Base-by-base conservation (phyloP, 78 protist genomes). In the Polysphondylium violaceum region DNA sequence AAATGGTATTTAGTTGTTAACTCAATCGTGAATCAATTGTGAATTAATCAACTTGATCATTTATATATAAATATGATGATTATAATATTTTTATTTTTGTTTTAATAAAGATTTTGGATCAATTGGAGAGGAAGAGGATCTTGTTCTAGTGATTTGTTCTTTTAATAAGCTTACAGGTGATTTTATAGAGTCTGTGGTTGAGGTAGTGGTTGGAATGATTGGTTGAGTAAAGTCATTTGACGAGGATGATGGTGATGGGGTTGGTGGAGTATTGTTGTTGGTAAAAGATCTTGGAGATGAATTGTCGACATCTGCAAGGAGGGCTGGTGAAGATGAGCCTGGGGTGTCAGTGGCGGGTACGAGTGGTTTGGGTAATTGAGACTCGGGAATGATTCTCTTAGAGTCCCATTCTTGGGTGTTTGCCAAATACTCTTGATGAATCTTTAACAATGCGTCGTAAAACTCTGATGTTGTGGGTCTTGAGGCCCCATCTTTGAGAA, bases 351-450 rank as follows among this genome's bases (percentile, higher is more conserved):
- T 64, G 50, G 6, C 14, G 72, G 0, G 6, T 21, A 2, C 0
- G 43, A 31, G 33, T 40, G 4, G 5, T 68, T 33, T 21, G 17
- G 35, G 29, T 38, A 23, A 7, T 56, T 40, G 83, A 25, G 43
- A 65, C 6, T 47, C 43, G 21, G 91, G 91, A 17, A 65, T 58
- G 36, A n/a, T 41, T 71, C 91, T 71, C 51, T 11, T 40, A 3
- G 79, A 50, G 19, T 83, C 91, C 91, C 91, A 83, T 6, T 83
- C 79, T 21, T 12, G 81, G 51, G 43, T 40, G 44, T 83, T 68
- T 23, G 44, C 27, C 1, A 47, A 9, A 47, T 69, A 83, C 44
- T 83, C 91, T 23, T 74, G 27, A 21, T 44, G 25, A 31, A 69
- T 47, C 35, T 83, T 38, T 0, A 44, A 12, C 63, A 83, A 31